Conservation (phyloP, 352 stramenopile species). For the Globisporangium orthogonon region DNA sequence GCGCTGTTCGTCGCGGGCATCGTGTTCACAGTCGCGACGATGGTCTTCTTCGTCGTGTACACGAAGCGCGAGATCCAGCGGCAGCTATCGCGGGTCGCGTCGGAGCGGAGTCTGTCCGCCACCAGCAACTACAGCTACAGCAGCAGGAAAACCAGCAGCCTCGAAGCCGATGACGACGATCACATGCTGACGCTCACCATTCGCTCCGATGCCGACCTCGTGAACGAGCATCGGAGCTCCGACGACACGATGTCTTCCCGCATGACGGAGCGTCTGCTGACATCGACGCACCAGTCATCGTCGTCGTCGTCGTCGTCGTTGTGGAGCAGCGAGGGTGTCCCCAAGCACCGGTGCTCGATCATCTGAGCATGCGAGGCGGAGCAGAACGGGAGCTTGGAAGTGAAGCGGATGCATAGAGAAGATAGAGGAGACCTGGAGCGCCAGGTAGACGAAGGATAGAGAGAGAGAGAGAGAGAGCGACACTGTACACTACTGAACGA, state of each 20-base stretch:
- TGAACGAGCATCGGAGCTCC: background rate
- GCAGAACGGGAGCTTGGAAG: too few relatives aligned
- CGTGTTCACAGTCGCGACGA: conserved; percentile 30
- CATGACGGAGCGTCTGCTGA: background rate
- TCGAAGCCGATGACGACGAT: background rate
- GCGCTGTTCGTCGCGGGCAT: conserved; percentile 23
- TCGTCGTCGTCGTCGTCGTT: background rate
- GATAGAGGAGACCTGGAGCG: too few relatives aligned
- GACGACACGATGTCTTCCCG: background rate
- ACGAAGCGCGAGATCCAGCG: conserved; percentile 35
- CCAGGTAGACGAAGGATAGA: too few relatives aligned
- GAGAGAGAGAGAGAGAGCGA: too few relatives aligned
- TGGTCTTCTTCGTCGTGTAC: conserved; percentile 48
- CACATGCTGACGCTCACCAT: background rate
- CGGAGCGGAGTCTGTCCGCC: conserved; percentile 38
- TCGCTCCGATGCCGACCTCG: background rate
- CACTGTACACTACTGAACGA: too few relatives aligned
- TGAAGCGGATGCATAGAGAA: background rate
- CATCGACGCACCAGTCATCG: background rate
- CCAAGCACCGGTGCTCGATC: conserved; percentile 1
- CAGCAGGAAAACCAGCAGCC: background rate
- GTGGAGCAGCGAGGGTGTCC: background rate
- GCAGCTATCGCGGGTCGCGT: conserved; percentile 26
- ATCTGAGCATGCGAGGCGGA: background rate
- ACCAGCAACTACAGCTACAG: conserved; percentile 26